Evolutionary conservation across 73 alveolate genomes (phyloP), one percentile per base, ranked within the genome.

Genomic region (Diophrys appendiculata): DNA sequence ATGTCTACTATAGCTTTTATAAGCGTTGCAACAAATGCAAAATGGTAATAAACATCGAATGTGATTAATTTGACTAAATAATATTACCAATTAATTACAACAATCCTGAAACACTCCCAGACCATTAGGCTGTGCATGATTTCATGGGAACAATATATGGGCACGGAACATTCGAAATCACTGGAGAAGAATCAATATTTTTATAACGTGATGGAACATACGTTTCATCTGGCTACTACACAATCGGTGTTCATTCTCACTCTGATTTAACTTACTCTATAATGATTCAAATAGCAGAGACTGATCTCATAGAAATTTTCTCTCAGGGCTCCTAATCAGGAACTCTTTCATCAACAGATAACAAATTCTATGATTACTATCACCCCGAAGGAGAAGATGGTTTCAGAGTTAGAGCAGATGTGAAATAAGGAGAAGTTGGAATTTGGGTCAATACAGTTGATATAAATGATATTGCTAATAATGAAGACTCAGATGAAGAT

Each of bases 241-340:
- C 35, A 26, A 72, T 72, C 1, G 81, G 54, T 18, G 81, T 72
- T 0, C 67, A 72, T 26, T 72, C 81, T 14, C 76, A 68, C 25
- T 25, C 28, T 30, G 64, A 31, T 22, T 70, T 70, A 8, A 70
- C 24, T 53, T 70, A 70, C 29, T 28, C 75, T n/a, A n/a, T n/a
- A n/a, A n/a, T n/a, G n/a, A n/a, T n/a, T n/a, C n/a, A n/a, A n/a
- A n/a, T n/a, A n/a, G n/a, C n/a, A n/a, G n/a, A n/a, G n/a, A n/a
- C n/a, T n/a, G n/a, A n/a, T n/a, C n/a, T n/a, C n/a, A n/a, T n/a
- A n/a, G n/a, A n/a, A n/a, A n/a, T n/a, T n/a, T n/a, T n/a, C n/a
- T n/a, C n/a, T n/a, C n/a, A n/a, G n/a, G n/a, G n/a, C n/a, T n/a
- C n/a, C n/a, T n/a, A n/a, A n/a, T n/a, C n/a, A n/a, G n/a, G n/a